These are phyloP conservation scores for Talaromyces sp. DNA, from an alignment of 2,329 filamentous ascomycete species.

Conservation along the genomic window DNA sequence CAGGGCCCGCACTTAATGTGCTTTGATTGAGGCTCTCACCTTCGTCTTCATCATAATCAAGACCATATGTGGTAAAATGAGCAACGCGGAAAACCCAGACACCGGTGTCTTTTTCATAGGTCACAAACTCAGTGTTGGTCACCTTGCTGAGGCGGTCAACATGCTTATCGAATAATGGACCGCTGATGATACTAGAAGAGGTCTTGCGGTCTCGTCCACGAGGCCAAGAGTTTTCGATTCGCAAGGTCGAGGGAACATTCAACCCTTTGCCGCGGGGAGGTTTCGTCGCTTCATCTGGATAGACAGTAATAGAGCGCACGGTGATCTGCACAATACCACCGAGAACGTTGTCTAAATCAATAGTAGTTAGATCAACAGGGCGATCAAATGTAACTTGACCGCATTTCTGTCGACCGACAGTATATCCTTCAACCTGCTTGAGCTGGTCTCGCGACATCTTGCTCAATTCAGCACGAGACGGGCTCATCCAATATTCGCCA, in stretches of 20 bases:
- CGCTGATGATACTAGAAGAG: slow-evolving; percentile 55
- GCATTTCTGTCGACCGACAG: slow-evolving; percentile 75
- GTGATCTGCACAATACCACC: slow-evolving; percentile 72
- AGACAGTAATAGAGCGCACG: slow-evolving; percentile 81
- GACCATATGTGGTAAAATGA: slow-evolving; percentile 92
- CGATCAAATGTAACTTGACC: slow-evolving; percentile 78
- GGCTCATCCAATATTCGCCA: slow-evolving; percentile 84
- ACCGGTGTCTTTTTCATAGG: slow-evolving; percentile 74
- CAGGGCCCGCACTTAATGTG: slow-evolving; percentile 49
- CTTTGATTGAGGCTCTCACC: slow-evolving; percentile 51
- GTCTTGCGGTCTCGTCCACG: slow-evolving; percentile 61
- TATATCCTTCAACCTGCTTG: slow-evolving; percentile 68
- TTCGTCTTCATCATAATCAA: slow-evolving; percentile 68
- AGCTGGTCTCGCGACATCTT: slow-evolving; percentile 77
- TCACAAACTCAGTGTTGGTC: slow-evolving; percentile 72
- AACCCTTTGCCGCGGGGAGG: slow-evolving; percentile 80
- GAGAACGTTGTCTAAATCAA: slow-evolving; percentile 76
- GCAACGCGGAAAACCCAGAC: slow-evolving; percentile 91
- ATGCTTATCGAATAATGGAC: slow-evolving; percentile 73
- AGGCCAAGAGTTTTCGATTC: slow-evolving; percentile 91
- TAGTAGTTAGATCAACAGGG: slow-evolving; percentile 74
- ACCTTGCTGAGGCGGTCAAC: slow-evolving; percentile 74
- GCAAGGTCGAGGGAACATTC: slow-evolving; percentile 84
- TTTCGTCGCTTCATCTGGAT: slow-evolving; percentile 70
- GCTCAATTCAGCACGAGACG: slow-evolving; percentile 68